These are phyloP conservation scores for Tieghemostelium lacteum DNA, from an alignment of 78 protist genomes.

Conservation along the genomic window DNA sequence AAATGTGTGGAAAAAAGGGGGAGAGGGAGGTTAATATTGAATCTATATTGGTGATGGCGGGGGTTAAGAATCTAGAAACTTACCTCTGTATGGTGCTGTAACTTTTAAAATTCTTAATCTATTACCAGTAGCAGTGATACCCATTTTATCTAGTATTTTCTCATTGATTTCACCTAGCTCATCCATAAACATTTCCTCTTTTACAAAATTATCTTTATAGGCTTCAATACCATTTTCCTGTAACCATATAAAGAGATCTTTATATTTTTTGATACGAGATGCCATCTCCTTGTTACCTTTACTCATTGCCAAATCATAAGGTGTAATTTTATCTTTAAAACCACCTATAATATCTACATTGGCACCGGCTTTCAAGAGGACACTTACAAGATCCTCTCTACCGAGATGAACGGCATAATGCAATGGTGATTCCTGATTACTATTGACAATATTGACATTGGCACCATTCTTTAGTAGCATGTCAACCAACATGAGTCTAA, in stretches of 20 bases:
- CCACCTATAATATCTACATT: slow-evolving; percentile 50
- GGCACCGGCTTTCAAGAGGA: slow-evolving; percentile 82
- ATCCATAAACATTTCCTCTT: slow-evolving; percentile 77
- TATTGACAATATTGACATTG: slow-evolving; percentile 50
- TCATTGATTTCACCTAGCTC: slow-evolving; percentile 62
- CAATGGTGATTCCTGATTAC: slow-evolving; percentile 67
- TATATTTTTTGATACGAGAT: slow-evolving; percentile 35
- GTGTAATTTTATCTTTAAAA: slow-evolving; percentile 46
- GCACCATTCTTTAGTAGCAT: slow-evolving; percentile 69
- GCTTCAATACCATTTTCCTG: slow-evolving; percentile 45
- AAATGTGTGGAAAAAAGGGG: too few species aligned
- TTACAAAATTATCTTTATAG: slow-evolving; percentile 47
- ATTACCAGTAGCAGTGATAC: slow-evolving; percentile 54
- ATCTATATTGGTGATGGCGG: neutral
- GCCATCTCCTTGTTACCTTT: slow-evolving; percentile 54
- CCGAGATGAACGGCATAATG: slow-evolving; percentile 83
- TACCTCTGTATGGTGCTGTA: slow-evolving; percentile 19
- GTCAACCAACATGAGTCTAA: slow-evolving; percentile 75
- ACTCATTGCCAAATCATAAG: slow-evolving; percentile 65
- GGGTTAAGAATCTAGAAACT: neutral
- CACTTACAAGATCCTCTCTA: slow-evolving; percentile 80
- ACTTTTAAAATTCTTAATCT: slow-evolving; percentile 44
- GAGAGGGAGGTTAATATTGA: neutral
- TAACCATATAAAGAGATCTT: slow-evolving; percentile 78
- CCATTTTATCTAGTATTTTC: slow-evolving; percentile 43